Evolutionary conservation across 108 stramenopile species (phyloP), one percentile per base, ranked within the genome.

Genomic region (Skeletonema grethae): DNA sequence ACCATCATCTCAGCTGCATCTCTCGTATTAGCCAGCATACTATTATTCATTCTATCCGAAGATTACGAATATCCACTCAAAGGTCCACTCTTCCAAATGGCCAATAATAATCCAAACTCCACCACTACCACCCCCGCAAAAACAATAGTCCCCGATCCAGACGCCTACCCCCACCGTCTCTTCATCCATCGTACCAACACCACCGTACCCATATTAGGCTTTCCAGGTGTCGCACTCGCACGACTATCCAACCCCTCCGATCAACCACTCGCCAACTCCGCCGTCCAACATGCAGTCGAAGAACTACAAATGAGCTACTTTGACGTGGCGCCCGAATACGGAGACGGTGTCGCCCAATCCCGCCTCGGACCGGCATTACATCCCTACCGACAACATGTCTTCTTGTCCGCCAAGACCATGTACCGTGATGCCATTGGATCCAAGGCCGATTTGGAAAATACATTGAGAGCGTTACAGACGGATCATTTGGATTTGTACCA

Each of bases 371-470:
- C 79, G 4, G 74, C 79, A 4, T 28, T 80, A 12, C 5, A 64
- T 7, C 79, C 75, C 9, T 80, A 53, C 22, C 61, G 79, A 18
- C 3, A 70, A 0, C 0, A 59, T 31, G 69, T 80, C 11, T 80
- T 80, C 69, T 35, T 81, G 5, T 69, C 79, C 3, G 80, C 80
- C 69, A 81, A 81, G 63, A 81, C 80, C 2, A 81, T 81, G 80
- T 81, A 50, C 22, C 80, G 80, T 8, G 38, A 34, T 15, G 75
- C 63, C 5, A 2, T 0, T 2, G 74, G 34, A 24, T 64, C 80
- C 11, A 64, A 29, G 11, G 46, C 28, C n/a, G 80, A 81, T 76
- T 31, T 81, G 10, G 53, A 28, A 20, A 81, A 81, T 48, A 81
- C 75, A n/a, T 28, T 81, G 7, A 39, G 39, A 16, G 75, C 80